Evolutionary conservation across 1,284 basidiomycete species (phyloP).

Genomic region (Cerioporus squamosus): DNA sequence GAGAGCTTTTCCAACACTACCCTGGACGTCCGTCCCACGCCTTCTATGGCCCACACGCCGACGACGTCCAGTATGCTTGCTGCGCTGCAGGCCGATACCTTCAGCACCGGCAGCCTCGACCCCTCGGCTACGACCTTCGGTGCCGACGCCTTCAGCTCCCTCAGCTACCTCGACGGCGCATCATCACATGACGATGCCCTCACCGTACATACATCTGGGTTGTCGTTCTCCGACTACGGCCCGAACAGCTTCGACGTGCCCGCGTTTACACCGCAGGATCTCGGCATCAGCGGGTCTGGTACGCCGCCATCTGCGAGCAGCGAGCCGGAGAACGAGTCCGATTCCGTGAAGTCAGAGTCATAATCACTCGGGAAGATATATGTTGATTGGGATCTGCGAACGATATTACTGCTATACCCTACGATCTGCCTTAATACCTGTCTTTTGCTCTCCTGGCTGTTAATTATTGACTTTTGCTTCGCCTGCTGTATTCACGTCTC

Average conservation of each 20-base stretch:
- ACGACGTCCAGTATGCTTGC: constrained; percentile 88
- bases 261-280: constrained; percentile 65
- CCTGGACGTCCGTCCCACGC: constrained; percentile 55
- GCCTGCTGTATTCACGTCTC: constrained; percentile 30
- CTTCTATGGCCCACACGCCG: constrained; percentile 72
- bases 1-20: constrained; percentile 61
- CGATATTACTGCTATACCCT: constrained; percentile 22
- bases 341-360: constrained; percentile 52
- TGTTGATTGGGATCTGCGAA: constrained; percentile 26
- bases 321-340: constrained; percentile 56
- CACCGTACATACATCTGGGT: constrained; percentile 55
- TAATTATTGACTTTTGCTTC: constrained; percentile 35
- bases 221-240: constrained; percentile 68
- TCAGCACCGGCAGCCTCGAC: constrained; percentile 62
- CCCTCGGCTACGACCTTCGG: constrained; percentile 61
- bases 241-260: constrained; percentile 68
- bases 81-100: constrained; percentile 76
- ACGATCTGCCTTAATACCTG: constrained; percentile 25
- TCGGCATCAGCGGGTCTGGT: constrained; percentile 59
- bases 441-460: constrained; percentile 27
- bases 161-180: constrained; percentile 77
- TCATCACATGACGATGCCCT: constrained; percentile 55
- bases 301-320: constrained; percentile 47
- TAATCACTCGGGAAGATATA: constrained; percentile 14
- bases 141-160: constrained; percentile 66